Evolutionary conservation across 495 filamentous ascomycete species (phyloP).

Genomic region (Pseudomonodictys pantanalensis): DNA sequence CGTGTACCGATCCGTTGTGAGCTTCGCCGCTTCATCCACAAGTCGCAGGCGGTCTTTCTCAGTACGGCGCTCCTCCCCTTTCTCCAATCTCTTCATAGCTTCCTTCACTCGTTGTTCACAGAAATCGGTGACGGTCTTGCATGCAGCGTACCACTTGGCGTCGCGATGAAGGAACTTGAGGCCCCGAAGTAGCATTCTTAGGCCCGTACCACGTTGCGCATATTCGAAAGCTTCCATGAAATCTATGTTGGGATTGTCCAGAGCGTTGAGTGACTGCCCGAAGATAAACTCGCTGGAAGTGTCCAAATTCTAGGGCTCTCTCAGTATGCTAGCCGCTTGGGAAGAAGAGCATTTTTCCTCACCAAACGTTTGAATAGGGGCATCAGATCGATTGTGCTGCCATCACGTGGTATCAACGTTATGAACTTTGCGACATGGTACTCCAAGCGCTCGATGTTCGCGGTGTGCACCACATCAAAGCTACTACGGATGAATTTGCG

Average conservation of each 20-base stretch:
- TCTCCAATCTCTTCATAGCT: slow-evolving; percentile 62
- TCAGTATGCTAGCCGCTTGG: not conserved
- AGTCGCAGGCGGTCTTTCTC: slow-evolving; percentile 58
- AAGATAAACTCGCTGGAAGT: slow-evolving; percentile 79
- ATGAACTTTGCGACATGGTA: slow-evolving; percentile 53
- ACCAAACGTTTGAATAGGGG: slow-evolving; percentile 71
- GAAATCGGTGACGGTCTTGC: slow-evolving; percentile 49
- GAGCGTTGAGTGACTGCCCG: slow-evolving; percentile 35
- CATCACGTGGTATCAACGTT: slow-evolving; percentile 28
- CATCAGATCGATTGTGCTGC: slow-evolving; percentile 58
- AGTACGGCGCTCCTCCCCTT: slow-evolving; percentile 50
- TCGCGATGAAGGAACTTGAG: slow-evolving; percentile 51
- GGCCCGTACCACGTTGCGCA: slow-evolving; percentile 8
- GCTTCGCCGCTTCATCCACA: slow-evolving; percentile 70
- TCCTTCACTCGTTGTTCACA: slow-evolving; percentile 73
- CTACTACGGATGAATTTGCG: slow-evolving; percentile 76
- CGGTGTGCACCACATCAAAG: slow-evolving; percentile 75
- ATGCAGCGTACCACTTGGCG: slow-evolving; percentile 54
- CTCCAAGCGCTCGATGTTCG: slow-evolving; percentile 75
- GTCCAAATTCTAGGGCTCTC: slow-evolving; percentile 60
- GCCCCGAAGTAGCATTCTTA: slow-evolving; percentile 37
- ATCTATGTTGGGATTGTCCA: slow-evolving; percentile 10
- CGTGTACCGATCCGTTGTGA: slow-evolving; percentile 66
- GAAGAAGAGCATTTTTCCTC: not conserved
- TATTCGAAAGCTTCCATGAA: slow-evolving; percentile 33